These are phyloP conservation scores for Alternaria sp. DNA, from an alignment of 2,329 filamentous ascomycete genomes.

Conservation along the genomic window DNA sequence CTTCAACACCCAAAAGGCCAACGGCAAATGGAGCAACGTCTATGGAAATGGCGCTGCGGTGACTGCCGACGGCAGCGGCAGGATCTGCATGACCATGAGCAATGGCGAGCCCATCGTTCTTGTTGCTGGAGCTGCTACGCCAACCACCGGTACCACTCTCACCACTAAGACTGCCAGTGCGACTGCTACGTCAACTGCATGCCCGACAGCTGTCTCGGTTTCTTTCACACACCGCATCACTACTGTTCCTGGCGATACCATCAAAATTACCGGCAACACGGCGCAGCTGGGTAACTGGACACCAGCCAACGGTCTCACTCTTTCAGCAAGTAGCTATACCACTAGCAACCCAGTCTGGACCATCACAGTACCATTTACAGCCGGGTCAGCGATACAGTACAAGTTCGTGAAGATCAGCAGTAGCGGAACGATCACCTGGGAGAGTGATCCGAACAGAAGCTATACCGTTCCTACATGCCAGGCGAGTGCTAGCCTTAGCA, in stretches of 20 bases:
- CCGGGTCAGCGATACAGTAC: slow-evolving; percentile 56
- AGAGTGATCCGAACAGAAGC: slow-evolving; percentile 56
- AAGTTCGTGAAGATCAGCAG: slow-evolving; percentile 59
- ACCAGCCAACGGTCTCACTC: slow-evolving; percentile 49
- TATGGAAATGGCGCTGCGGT: slow-evolving; percentile 51
- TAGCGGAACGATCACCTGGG: slow-evolving; percentile 57
- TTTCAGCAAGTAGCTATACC: slow-evolving; percentile 57
- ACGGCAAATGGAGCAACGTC: slow-evolving; percentile 54
- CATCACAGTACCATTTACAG: slow-evolving; percentile 52
- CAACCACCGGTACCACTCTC: slow-evolving; percentile 26
- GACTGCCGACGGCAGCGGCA: slow-evolving; percentile 53
- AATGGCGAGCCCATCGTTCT: slow-evolving; percentile 58
- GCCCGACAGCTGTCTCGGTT: slow-evolving; percentile 47
- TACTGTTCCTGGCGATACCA: slow-evolving; percentile 60
- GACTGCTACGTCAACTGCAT: slow-evolving; percentile 25
- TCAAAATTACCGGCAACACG: slow-evolving; percentile 57
- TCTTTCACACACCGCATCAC: slow-evolving; percentile 58
- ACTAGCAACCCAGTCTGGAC: slow-evolving; percentile 58
- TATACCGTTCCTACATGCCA: slow-evolving; percentile 47
- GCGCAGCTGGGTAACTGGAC: slow-evolving; percentile 58
- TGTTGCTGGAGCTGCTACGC: slow-evolving; percentile 28
- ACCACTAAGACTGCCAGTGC: slow-evolving; percentile 15
- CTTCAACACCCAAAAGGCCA: slow-evolving; percentile 53
- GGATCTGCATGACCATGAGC: slow-evolving; percentile 54
- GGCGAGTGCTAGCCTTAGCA: slow-evolving; percentile 35